Evolutionary conservation across 177 flowering plant species (phyloP).

Genomic region (Vitis hybrid): DNA sequence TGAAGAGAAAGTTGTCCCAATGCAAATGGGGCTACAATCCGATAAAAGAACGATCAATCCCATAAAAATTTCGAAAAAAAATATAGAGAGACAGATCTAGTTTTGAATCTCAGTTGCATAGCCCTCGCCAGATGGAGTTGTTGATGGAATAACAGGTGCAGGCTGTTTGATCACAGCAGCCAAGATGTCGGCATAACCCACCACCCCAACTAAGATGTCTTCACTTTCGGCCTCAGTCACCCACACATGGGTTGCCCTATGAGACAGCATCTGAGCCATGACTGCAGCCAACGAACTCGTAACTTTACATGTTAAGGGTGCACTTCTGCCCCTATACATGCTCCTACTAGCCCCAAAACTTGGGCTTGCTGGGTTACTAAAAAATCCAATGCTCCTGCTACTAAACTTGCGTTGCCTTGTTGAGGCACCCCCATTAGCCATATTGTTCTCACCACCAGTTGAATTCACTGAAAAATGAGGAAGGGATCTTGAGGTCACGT

Average conservation of each 20-base stretch:
- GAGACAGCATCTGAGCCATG: slow-evolving; percentile 98
- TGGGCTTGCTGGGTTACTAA: slow-evolving; percentile 43
- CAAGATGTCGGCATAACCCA: slow-evolving; percentile 80
- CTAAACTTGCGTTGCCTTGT: slow-evolving; percentile 52
- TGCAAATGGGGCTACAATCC: neutral
- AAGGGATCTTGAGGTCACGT: slow-evolving; percentile 27
- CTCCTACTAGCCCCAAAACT: slow-evolving; percentile 48
- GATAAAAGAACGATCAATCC: too few relatives aligned
- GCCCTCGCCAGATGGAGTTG: slow-evolving; percentile 14
- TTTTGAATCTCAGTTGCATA: slow-evolving; percentile 20
- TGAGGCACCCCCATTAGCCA: slow-evolving; percentile 24
- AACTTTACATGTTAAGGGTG: slow-evolving; percentile 79
- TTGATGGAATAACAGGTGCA: slow-evolving; percentile 6
- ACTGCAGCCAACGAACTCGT: slow-evolving; percentile 93
- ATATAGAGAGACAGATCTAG: neutral
- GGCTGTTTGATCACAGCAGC: slow-evolving; percentile 69
- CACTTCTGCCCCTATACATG: slow-evolving; percentile 89
- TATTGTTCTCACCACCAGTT: slow-evolving; percentile 19
- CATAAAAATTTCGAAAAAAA: neutral
- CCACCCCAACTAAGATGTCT: slow-evolving; percentile 77
- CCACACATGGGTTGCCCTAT: slow-evolving; percentile 94
- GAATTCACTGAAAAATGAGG: slow-evolving; percentile 39
- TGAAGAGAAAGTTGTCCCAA: neutral
- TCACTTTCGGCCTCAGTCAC: slow-evolving; percentile 79
- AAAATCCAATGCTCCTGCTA: slow-evolving; percentile 84